Conservation (phyloP, 2,329 filamentous ascomycete genomes). For the Aureobasidium sp. region DNA sequence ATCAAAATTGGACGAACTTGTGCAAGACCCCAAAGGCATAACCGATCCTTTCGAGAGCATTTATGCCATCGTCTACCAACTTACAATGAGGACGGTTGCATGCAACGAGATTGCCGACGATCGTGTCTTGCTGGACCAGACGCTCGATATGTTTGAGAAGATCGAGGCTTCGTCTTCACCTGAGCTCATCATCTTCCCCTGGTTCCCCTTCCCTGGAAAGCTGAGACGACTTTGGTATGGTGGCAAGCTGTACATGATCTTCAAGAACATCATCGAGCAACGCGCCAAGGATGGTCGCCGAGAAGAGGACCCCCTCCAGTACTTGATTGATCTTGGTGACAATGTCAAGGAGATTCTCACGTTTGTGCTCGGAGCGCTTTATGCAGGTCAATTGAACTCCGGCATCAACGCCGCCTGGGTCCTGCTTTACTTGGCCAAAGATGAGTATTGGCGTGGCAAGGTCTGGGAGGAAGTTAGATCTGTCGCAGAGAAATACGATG, state of each 20-base stretch:
- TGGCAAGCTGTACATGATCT: slow-evolving; percentile 42
- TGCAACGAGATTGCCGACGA: slow-evolving; percentile 48
- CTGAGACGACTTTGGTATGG: slow-evolving; percentile 41
- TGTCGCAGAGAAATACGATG: slow-evolving; percentile 39
- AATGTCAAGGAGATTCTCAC: slow-evolving; percentile 38
- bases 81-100: slow-evolving; percentile 53
- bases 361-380: slow-evolving; percentile 49
- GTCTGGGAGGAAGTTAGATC: slow-evolving; percentile 43
- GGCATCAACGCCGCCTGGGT: slow-evolving; percentile 51
- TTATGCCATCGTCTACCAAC: slow-evolving; percentile 47
- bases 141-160: slow-evolving; percentile 40
- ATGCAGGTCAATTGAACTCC: slow-evolving; percentile 52
- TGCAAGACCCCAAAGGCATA: slow-evolving; percentile 28
- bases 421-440: slow-evolving; percentile 43
- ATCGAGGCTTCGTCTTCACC: slow-evolving; percentile 42
- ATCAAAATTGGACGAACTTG: slow-evolving; percentile 34
- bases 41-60: slow-evolving; percentile 51
- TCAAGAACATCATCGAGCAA: slow-evolving; percentile 43
- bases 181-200: slow-evolving; percentile 46
- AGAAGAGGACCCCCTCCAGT: slow-evolving; percentile 48
- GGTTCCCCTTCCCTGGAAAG: slow-evolving; percentile 41
- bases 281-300: slow-evolving; percentile 37
- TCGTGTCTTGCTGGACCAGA: slow-evolving; percentile 35
- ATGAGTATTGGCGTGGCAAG: slow-evolving; percentile 40
- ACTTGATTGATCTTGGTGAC: slow-evolving; percentile 47